Evolutionary conservation across 129 eudicot genomes (phyloP), one percentile per base, ranked within the genome.

Genomic region (Kitagawia praeruptora): DNA sequence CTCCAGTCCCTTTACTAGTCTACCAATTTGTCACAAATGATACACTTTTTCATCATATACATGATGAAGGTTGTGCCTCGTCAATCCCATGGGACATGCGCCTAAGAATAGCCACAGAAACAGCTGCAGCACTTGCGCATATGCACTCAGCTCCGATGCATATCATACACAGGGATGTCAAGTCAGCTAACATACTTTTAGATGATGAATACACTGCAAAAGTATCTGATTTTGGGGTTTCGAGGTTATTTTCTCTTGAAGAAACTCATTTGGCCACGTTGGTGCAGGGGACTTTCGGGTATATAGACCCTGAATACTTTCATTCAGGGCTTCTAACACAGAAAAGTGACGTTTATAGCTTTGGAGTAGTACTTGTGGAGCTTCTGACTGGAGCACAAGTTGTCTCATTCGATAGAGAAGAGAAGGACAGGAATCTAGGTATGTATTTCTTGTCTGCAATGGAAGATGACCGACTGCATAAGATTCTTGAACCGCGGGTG

Each of bases 181-280:
- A 79, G 79, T 49, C 79, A 45, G 54, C 71, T 16, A 80, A 80
- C 56, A 80, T 80, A n/a, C 78, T 80, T 48, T 25, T 80, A 28
- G 83, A 80, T 63, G 78, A 71, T 4, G 75, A 80, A n/a, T 80
- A 49, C 76, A 80, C 70, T 37, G 78, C 83, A 53, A 80, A 73
- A 72, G 71, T 80, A 8, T 48, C 83, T 19, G 83, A 80, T 54
- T 80, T 80, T 53, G 79, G 79, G 8, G 75, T 42, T 2, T 80
- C 78, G 1, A 80, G 72, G 54, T 14, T 75, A 27, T 51, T 80
- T 56, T 15, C 73, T 5, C 49, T 72, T 23, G 74, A 74, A 25
- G 49, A 54, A 41, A 56, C 54, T 8, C 78, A 80, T 12, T 23
- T 80, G 61, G 61, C 78, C 19, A 80, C 82, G 6, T 53, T 76